phyloP scores from a whole-genome alignment of 306 rosid genomes.

The Canavalia ensiformis region DNA sequence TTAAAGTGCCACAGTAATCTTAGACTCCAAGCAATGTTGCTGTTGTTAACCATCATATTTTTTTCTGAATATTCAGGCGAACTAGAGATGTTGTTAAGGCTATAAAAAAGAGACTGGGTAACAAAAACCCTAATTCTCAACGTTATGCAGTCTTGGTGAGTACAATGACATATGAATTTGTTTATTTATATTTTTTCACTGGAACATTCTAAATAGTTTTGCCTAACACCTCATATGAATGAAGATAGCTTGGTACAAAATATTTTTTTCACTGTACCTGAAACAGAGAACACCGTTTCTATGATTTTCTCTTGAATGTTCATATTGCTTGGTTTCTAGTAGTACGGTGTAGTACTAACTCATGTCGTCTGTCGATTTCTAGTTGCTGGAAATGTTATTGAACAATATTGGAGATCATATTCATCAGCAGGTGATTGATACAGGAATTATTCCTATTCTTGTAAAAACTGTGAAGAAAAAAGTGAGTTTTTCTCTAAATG shows the following conservation, averaged over 20 bases:
- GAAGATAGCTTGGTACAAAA: no score
- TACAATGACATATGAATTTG: slow-evolving; percentile 34
- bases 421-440: slow-evolving; percentile 86
- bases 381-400: slow-evolving; percentile 98
- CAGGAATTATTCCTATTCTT: slow-evolving; percentile 78
- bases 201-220: slow-evolving; percentile 10
- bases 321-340: slow-evolving; percentile 31
- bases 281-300: slow-evolving; percentile 36
- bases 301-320: slow-evolving; percentile 31
- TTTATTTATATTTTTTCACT: neutral
- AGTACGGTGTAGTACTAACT: slow-evolving; percentile 26
- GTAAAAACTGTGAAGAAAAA: slow-evolving; percentile 96
- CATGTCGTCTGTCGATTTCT: slow-evolving; percentile 50
- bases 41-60: slow-evolving; percentile 30
- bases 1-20: neutral
- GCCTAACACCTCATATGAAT: neutral
- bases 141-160: slow-evolving; percentile 86
- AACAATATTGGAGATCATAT: slow-evolving; percentile 89
- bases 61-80: slow-evolving; percentile 63
- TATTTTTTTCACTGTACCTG: slow-evolving; percentile 2
- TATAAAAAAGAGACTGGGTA: slow-evolving; percentile 81
- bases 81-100: slow-evolving; percentile 84
- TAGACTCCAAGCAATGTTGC: neutral
- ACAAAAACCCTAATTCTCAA: slow-evolving; percentile 75
- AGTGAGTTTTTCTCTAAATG: slow-evolving; percentile 56